Evolutionary conservation across 257 asterid species (phyloP), one percentile per base, ranked within the genome.

Genomic region (Lycium barbarum): DNA sequence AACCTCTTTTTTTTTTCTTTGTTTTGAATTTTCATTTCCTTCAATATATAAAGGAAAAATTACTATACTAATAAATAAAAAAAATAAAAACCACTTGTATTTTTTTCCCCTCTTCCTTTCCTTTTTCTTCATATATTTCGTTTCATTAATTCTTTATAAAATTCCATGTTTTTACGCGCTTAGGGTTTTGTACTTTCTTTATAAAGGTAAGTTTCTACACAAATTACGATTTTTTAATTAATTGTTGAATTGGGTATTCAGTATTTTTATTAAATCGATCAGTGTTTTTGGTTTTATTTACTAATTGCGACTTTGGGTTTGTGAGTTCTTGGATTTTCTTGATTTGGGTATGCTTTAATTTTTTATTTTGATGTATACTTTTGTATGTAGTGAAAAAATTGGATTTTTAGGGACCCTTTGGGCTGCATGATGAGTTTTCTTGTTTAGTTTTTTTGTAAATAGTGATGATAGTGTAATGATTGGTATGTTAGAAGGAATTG

Each of bases 371-470:
- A 73, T 59, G n/a, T 73, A 20, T 33, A n/a, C 35, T 47, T 73
- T 73, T 63, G 38, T 66, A 66, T 66, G 33, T 33, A 66, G 45
- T 76, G 43, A 26, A 76, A 45, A 51, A 76, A 76, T 51, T 76
- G 43, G 47, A 76, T 20, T 76, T 76, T 7, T 76, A 26, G 26
- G 47, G 45, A 51, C 63, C 8, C 63, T 13, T 51, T 51, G 7
- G 81, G 62, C 13, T 76, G 47, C 81, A 76, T 76, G 63, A 26
- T 51, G 0, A 22, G 2, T 58, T 8, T 22, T 74, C 51, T 11
- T 47, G 20, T n/a, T 73, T 20, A 47, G 80, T 47, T 73, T 11
- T 11, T 73, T 73, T 11, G 33, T 26, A 47, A 73, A 22, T 47
- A 17, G 40, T 73, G 12, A 45, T 47, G 54, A 9, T 73, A 20